A percentile compares a stretch with the other conserved stretches of the same genome.
These are phyloP conservation scores for Lactarius vividus DNA, from an alignment of 768 basidiomycete species.

Conservation along the genomic window DNA sequence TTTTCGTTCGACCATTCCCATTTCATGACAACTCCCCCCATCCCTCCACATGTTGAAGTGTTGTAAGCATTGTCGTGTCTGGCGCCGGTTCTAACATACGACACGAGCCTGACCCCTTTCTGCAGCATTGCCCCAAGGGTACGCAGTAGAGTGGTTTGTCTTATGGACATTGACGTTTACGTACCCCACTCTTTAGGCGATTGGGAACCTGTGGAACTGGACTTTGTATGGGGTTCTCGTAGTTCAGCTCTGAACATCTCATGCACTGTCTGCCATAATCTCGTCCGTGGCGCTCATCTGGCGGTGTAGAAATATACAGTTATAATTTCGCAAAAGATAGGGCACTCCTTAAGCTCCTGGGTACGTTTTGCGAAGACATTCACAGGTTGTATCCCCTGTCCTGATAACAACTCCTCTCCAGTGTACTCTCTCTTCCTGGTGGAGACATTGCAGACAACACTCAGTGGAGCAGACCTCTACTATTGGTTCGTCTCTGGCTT, in stretches of 20 bases:
- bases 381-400: too few species aligned
- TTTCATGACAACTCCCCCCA: background rate
- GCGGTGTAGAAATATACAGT: conserved; percentile 13
- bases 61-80: background rate
- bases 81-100: background rate
- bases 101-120: background rate
- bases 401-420: conserved; percentile 8
- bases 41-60: background rate
- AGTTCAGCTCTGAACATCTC: conserved; percentile 1
- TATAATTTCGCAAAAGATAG: conserved; percentile 15
- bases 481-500: conserved; percentile 34
- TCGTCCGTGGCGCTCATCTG: background rate
- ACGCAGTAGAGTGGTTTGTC: background rate
- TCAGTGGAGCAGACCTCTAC: conserved; percentile 32
- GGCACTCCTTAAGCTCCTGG: conserved; percentile 4
- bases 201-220: conserved; percentile 13
- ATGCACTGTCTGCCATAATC: background rate
- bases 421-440: conserved; percentile 31
- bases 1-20: too few species aligned
- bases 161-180: background rate
- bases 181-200: background rate
- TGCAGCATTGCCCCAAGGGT: conserved; percentile 6
- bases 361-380: background rate
- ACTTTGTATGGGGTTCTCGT: conserved; percentile 11
- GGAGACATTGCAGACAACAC: conserved; percentile 31